Evolutionary conservation across 1,284 basidiomycete genomes (phyloP).

Genomic region (Pascua guehoae): DNA sequence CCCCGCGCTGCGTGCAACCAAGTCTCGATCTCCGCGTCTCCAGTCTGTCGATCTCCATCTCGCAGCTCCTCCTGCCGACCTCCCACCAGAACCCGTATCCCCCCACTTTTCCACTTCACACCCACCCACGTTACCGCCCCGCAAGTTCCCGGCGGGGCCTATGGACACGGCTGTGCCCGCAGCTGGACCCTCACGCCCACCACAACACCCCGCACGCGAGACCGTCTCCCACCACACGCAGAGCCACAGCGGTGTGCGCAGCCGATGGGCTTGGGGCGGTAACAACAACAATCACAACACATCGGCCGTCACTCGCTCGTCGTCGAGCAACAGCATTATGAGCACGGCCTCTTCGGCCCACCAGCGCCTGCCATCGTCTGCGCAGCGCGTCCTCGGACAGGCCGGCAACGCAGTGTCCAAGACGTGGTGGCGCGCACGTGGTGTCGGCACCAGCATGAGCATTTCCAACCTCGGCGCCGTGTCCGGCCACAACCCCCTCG

Average conservation of each 20-base stretch:
- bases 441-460: slow-evolving; percentile 39
- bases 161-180: slow-evolving; percentile 22
- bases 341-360: slow-evolving; percentile 17
- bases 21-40: slow-evolving; percentile 32
- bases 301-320: slow-evolving; percentile 28
- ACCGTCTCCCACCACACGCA: slow-evolving; percentile 29
- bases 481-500: slow-evolving; percentile 6
- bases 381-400: slow-evolving; percentile 35
- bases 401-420: slow-evolving; percentile 43
- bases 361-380: slow-evolving; percentile 34
- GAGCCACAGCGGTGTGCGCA: slow-evolving; percentile 36
- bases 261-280: slow-evolving; percentile 22
- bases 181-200: slow-evolving; percentile 13
- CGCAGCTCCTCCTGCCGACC: slow-evolving; percentile 17
- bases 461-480: slow-evolving; percentile 21
- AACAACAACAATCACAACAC: no score
- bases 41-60: slow-evolving; percentile 16
- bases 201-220: slow-evolving; percentile 30
- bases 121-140: slow-evolving; percentile 36
- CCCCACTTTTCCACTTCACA: slow-evolving; percentile 16
- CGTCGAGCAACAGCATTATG: slow-evolving; percentile 32
- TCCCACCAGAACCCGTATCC: slow-evolving; percentile 24
- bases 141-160: slow-evolving; percentile 20
- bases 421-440: slow-evolving; percentile 40
- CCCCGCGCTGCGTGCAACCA: slow-evolving; percentile 26